Base-by-base conservation (phyloP, 2,329 filamentous ascomycete species). In the Phoma sp. region DNA sequence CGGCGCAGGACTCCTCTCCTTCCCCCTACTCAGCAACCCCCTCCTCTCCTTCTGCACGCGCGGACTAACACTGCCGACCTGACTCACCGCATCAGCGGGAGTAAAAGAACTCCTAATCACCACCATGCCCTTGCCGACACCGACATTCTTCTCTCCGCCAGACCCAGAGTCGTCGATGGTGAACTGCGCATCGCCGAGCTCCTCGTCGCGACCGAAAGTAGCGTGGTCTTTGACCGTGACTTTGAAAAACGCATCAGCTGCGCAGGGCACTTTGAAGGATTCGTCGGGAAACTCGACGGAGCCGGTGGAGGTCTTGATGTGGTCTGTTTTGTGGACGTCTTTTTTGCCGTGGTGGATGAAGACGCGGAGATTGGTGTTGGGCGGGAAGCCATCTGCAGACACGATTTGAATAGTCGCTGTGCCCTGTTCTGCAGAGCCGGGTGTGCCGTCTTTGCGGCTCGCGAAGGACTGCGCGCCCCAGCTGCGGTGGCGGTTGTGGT, bases 311-410 rank as follows among this genome's bases (percentile, higher is more conserved):
- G 88, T 83, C 75, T 96, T 96, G 78, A 90, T 85, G 60, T 95
- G 89, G 74, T 96, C 96, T 18, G 93, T 97, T 81, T 98, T 97
- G 78, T 93, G 87, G 38, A 99, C 80, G 38, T 89, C 85, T 78
- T 95, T 97, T 33, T 59, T 58, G 42, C 83, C 84, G 62, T 90
- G 86, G 50, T 86, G 87, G 62, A 96, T 78, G 53, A 84, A 77
- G 40, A 96, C 85, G 67, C 91, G 92, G n/a, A 96, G 78, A 69
- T 96, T 91, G 5, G 91, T 83, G 5, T 85, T 85, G 1, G 87
- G 78, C 14, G 92, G 89, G 75, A 88, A 99, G 26, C 90, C 92
- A 3, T 84, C 81, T 1, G 93, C 92, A 3, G 89, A 89, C 11
- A 96, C 77, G 14, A 99, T 80, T 2, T 88, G 90, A 72, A 99